Base-by-base conservation (phyloP, 1,139 yeast genomes). In the Groenewaldozyma sp. region DNA sequence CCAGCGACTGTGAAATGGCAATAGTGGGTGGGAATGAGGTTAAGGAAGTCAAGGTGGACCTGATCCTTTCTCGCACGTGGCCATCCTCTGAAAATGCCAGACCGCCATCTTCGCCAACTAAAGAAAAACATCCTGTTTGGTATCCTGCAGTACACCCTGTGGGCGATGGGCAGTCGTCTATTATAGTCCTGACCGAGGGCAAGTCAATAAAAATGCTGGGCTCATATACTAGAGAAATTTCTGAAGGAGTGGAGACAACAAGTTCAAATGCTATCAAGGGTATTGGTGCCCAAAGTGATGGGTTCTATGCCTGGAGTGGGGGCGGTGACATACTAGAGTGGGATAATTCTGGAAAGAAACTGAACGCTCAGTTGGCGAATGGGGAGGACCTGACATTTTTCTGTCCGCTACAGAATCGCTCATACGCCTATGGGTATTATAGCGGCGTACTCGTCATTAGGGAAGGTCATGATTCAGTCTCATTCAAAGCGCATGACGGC, bases 401-500 rank as follows among this genome's bases (percentile, higher is more conserved):
- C 27, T 26, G 16, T 13, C 3, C 28, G 4, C 10, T 20, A 9
- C 20, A 24, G 19, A 29, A 20, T 10, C 35, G 35, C 5, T 22
- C 24, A 1, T 18, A 33, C 11, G 21, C 53, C 22, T 43, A 48
- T 18, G 59, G 59, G 3, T 53, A 51, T 28, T 41, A 39, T 3
- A 20, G 39, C 24, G 59, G 59, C 3, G 22, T 33, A 9, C 46
- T 56, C 2, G 28, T 39, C 11, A 36, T 41, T 22, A 33, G 31
- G 11, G 40, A 38, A 16, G 28, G 31, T 16, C 7, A 19, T 18
- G 29, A 9, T 4, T 13, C 31, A 5, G 10, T 24, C 11, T n/a
- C 13, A 9, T 51, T 52, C 28, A 45, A 52, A 18, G 60, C 61
- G 1, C 61, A 56, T 40, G 52, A 53, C 2, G 52, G 58, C 3